Evolutionary conservation across 225 moss, liverwort and hornwort species (phyloP).

Genomic region (Bryoerythrophyllum caledonicum): DNA sequence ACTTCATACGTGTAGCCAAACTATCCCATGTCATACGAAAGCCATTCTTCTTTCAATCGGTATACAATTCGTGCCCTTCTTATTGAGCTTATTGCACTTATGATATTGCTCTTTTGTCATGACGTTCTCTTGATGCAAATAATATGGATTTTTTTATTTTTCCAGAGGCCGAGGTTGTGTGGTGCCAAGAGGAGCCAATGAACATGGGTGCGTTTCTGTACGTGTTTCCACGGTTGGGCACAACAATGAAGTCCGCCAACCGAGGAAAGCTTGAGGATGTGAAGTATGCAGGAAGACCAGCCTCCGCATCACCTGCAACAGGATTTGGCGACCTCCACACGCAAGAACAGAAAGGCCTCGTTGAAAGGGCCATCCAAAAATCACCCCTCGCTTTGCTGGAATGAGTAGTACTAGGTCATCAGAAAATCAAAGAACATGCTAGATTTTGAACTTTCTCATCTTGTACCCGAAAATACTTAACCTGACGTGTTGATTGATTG

Average conservation of each 20-base stretch:
- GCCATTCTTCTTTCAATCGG: no score
- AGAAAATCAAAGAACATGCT: background rate
- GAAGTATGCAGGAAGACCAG: slow-evolving; percentile 76
- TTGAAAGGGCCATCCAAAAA: slow-evolving; percentile 59
- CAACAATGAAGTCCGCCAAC: slow-evolving; percentile 42
- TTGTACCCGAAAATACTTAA: background rate
- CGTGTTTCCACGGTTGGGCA: slow-evolving; percentile 63
- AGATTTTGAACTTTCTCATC: background rate
- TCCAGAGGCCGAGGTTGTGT: slow-evolving; percentile 81
- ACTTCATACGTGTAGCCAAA: no score
- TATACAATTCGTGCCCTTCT: no score
- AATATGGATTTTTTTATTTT: background rate
- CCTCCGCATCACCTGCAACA: slow-evolving; percentile 80
- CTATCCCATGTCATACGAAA: no score
- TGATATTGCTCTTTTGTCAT: background rate
- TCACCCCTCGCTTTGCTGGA: slow-evolving; percentile 33
- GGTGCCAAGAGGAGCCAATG: slow-evolving; percentile 98
- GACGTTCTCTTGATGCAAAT: background rate
- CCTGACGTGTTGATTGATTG: no score
- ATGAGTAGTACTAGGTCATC: slow-evolving; percentile 10
- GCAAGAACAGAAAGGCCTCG: slow-evolving; percentile 72
- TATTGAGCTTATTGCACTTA: no score
- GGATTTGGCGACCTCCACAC: slow-evolving; percentile 76
- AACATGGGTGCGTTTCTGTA: slow-evolving; percentile 83
- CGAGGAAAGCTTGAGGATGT: slow-evolving; percentile 69